Evolutionary conservation across 129 eudicot genomes (phyloP).

Genomic region (Flaveria sonorensis): DNA sequence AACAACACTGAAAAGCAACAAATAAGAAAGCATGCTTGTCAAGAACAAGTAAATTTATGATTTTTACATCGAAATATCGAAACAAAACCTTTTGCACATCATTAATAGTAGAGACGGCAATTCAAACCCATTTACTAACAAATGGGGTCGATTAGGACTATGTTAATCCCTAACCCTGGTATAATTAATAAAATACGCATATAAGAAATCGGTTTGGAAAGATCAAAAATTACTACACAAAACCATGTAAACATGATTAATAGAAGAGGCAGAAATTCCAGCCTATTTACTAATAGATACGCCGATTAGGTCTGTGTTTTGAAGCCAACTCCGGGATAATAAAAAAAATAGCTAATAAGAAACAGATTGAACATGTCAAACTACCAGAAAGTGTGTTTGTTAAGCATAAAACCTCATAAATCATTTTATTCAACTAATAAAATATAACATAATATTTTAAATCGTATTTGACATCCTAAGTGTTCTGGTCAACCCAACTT

Average conservation of each 20-base stretch:
- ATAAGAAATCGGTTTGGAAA: background rate
- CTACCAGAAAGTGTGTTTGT: background rate
- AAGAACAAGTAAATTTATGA: slow-evolving; percentile 5
- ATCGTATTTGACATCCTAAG: background rate
- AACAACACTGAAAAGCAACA: slow-evolving; percentile 69
- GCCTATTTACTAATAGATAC: background rate
- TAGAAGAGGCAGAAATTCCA: background rate
- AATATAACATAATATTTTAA: no score
- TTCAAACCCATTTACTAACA: background rate
- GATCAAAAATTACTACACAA: background rate
- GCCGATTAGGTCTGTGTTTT: background rate
- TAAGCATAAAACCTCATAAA: background rate
- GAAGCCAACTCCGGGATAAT: background rate
- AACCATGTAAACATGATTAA: background rate
- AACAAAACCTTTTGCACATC: background rate
- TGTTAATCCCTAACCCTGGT: background rate
- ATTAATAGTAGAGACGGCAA: background rate
- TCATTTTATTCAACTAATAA: background rate
- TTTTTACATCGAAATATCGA: slow-evolving; percentile 2
- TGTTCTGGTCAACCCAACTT: background rate
- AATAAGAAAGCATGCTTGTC: slow-evolving; percentile 17
- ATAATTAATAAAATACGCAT: background rate
- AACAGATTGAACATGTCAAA: no score
- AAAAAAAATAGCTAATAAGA: no score
- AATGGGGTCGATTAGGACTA: background rate